Base-by-base conservation (phyloP, 208 protist genomes). In the Leishmania gerbilli region DNA sequence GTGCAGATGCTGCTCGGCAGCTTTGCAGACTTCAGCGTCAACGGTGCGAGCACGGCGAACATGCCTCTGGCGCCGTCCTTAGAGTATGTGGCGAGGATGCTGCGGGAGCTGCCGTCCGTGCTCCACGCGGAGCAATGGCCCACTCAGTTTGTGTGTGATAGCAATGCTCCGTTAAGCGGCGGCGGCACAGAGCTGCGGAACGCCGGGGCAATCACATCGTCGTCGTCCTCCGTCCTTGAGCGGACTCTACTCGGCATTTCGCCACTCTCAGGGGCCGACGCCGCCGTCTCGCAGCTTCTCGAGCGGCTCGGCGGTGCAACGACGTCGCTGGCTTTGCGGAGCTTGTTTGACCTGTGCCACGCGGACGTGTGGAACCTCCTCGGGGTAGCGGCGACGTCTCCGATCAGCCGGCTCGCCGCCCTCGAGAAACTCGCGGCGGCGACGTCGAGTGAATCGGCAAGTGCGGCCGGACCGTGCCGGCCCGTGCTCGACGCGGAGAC, bases 111-210 rank as follows among this genome's bases (percentile, higher is more conserved):
- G 11, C 81, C 77, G 7, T 55, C 64, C 2, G 68, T 87, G 34
- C 68, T 94, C 47, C 77, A 77, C 6, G 68, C 77, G 27, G 87
- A 90, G 79, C 71, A 81, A 49, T 92, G 91, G 89, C 89, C 89
- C 3, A 77, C 79, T 9, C 85, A 82, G 76, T 71, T 93, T n/a
- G 56, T 93, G 0, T 84, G 84, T 24, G 65, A 80, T 49, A n/a
- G 1, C n/a, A 58, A 31, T 9, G 53, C 1, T 7, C 17, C 19
- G 3, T 40, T 11, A 6, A 67, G 42, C 8, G 24, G 58, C 42
- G 42, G 58, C 37, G 24, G 9, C 4, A 24, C 1, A 76, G n/a
- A 37, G 49, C n/a, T 2, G 51, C n/a, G 62, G 51, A 62, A 27
- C 9, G 21, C 53, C 24, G 40, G 3, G 42, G 51, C 72, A 58